Percentiles rank a stretch among this genome's conserved stretches.
phyloP scores from a whole-genome alignment of 768 basidiomycete genomes.

The Candolleomyces eurysporus region DNA sequence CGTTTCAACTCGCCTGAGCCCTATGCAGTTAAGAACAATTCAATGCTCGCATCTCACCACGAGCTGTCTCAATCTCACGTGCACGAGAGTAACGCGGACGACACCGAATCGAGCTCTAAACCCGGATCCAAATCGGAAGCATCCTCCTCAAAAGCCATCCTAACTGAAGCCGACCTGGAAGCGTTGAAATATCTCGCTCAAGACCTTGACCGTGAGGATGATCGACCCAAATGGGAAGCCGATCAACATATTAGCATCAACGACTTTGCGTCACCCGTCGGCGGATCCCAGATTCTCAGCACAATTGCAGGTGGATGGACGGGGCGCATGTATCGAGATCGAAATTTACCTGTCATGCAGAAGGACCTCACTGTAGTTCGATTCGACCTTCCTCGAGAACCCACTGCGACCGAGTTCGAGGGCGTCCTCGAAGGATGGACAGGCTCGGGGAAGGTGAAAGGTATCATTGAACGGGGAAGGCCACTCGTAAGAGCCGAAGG shows the following conservation, averaged over 20 bases:
- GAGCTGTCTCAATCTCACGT: background rate
- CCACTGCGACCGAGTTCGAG: background rate
- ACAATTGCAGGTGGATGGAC: background rate
- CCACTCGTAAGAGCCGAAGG: background rate
- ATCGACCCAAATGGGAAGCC: background rate
- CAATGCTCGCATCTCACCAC: background rate
- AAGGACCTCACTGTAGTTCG: background rate
- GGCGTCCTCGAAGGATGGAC: background rate
- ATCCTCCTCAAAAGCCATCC: background rate
- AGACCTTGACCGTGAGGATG: background rate
- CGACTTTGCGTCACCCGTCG: background rate
- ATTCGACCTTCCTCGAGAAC: background rate
- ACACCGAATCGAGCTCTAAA: background rate
- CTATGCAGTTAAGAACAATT: background rate
- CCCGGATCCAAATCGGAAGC: background rate
- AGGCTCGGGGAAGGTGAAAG: background rate
- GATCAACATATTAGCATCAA: background rate
- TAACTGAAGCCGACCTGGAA: background rate
- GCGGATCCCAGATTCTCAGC: background rate
- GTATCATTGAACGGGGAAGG: background rate
- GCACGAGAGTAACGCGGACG: background rate
- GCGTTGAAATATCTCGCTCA: background rate
- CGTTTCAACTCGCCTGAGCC: background rate
- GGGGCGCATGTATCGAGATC: background rate
- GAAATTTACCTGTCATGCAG: background rate